Base-by-base conservation (phyloP, 176 grass and related monocot species). In the Cenchrus purpureus region DNA sequence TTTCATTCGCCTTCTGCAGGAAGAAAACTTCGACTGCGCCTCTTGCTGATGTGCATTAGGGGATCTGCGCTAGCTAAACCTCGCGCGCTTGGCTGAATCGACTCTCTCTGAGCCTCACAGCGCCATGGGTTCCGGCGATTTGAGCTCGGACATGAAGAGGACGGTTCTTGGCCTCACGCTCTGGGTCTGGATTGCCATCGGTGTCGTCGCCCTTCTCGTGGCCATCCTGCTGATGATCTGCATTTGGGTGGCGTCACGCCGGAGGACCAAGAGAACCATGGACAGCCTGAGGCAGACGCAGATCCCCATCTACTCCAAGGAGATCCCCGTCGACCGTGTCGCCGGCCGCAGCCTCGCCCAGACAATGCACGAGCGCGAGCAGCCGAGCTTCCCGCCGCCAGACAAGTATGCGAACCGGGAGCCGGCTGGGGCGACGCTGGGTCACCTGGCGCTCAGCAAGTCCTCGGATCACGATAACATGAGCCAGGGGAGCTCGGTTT, bases 271-370 rank as follows among this genome's bases (percentile, higher is more conserved):
- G 85, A 86, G 88, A 32, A 91, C 82, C 12, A 86, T 84, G 91
- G 89, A 90, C 73, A 85, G 43, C 51, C 63, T 92, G 45, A 78
- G 83, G 67, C 90, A 90, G 72, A 85, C 90, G 14, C 97, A 99
- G 88, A 99, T 99, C 74, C 97, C 97, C 74, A 91, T 92, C 85
- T 81, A 94, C 88, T 99, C 97, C 29, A 99, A 99, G 85, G 97
- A 99, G 86, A 99, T 99, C 62, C 87, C 90, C 0, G 91, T 99
- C 1, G 97, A 99, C 84, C 81, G 90, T 68, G 93, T 99, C 45
- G 86, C 90, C 19, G 84, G 86, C 0, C 93, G 79, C 67, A 94
- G 89, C 74, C 90, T 96, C 72, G 97, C 93, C 0, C 94, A 96
- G 31, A 92, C 91, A n/a, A 83, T 96, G 69, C 86, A 83, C 22